Evolutionary conservation across 805 yeast species (phyloP), one percentile per base, ranked within the genome.

Genomic region (Candida golubevii): DNA sequence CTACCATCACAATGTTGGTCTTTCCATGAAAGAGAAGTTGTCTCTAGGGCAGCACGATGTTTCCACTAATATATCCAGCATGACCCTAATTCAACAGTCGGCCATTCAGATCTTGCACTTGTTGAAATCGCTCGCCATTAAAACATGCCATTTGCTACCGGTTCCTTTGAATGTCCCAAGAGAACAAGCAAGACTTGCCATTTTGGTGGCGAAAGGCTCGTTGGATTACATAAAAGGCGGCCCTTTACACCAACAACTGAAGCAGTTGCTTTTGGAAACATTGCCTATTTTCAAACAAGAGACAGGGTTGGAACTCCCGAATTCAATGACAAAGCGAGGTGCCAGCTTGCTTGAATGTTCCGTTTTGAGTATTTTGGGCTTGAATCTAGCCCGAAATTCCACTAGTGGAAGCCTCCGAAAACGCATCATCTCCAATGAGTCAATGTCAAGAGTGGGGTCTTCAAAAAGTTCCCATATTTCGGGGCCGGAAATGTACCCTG

Each of bases 211-310:
- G 0, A 79, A 79, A 41, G 89, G 95, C 12, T 79, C 88, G 0
- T 67, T 89, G 44, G 96, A 88, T 50, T 88, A 86, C 58, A 81
- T 87, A 2, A 80, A 87, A 58, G 88, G 89, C 33, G 96, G 96
- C 0, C 82, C 91, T 1, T 63, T 88, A 43, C 81, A 83, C 58
- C 85, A 80, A 57, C 88, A 82, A 41, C 79, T 83, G 58, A 83
- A 80, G 51, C 71, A 64, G 30, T 65, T 85, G 38, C 63, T 88
- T 38, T 62, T 69, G 15, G 75, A 68, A 28, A 71, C 80, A 2
- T 62, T 83, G 2, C 63, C 69, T 18, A 78, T 75, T 39, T 63
- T 84, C 45, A 77, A 70, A 51, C 54, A 60, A 11, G 85, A 81
- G 53, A 74, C 79, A 37, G 65, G 63, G 15, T 63, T 72, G 37